Evolutionary conservation across 305 asterid genomes (phyloP), one percentile per base, ranked within the genome.

Genomic region (Coffea humblotiana): DNA sequence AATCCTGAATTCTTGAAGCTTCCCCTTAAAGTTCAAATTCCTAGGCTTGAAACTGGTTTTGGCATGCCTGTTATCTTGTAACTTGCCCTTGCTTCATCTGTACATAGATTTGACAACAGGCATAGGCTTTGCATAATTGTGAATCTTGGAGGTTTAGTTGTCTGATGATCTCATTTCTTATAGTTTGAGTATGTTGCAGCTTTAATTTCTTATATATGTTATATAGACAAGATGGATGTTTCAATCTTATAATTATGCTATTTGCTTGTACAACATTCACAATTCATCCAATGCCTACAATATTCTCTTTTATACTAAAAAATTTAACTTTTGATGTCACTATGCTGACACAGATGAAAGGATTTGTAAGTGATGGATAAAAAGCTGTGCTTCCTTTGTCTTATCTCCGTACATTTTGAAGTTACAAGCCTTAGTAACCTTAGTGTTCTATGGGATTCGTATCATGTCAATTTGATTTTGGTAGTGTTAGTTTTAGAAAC

Each of bases 31-130:
- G 51, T 61, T 58, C 13, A 72, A 63, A 19, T 25, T 15, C 35
- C 43, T 61, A 64, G 45, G 51, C n/a, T 37, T 64, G 76, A 71
- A 45, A 52, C 37, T 68, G 56, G n/a, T 73, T 79, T 71, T 82
- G 21, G 49, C 65, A 47, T 76, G 66, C 68, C n/a, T 7, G 1
- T 25, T 37, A 45, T 58, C 52, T 65, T 21, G 60, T 21, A 69
- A 66, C 56, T 40, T 32, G 27, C 15, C 8, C 60, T 10, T 3
- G 25, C 29, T 45, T 25, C 15, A 52, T 40, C 43, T 40, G 27
- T 13, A n/a, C 56, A 52, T 73, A 47, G 45, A 52, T 8, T 35
- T 49, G 32, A 58, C 6, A 43, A 18, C 76, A 43, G 32, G 25
- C 8, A 12, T 60, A 12, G 40, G 47, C 40, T 8, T 49, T 52